Evolutionary conservation across 179 eudicot genomes (phyloP).

Genomic region (Spinacia oleracea): DNA sequence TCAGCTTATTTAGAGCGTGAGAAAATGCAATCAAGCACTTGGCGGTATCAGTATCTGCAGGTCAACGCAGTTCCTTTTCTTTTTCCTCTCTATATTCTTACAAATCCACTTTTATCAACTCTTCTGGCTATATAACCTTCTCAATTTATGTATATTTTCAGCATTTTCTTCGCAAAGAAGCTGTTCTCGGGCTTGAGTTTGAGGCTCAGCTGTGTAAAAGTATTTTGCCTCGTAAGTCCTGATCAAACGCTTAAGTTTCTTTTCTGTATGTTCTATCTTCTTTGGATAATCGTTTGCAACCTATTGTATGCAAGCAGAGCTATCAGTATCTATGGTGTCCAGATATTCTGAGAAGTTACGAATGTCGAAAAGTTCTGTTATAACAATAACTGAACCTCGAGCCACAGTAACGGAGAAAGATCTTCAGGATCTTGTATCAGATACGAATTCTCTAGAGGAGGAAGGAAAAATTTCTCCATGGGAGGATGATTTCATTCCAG

Average conservation of each 20-base stretch:
- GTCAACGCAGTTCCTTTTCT: conserved; percentile 27
- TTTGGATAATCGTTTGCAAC: conserved; percentile 6
- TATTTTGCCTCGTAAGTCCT: conserved; percentile 69
- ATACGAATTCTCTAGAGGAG: conserved; percentile 54
- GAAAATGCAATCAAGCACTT: conserved; percentile 69
- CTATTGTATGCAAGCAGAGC: conserved; percentile 37
- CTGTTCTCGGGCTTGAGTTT: conserved; percentile 68
- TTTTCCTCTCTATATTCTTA: not conserved
- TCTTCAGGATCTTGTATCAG: conserved; percentile 41
- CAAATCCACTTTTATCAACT: not conserved
- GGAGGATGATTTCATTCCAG: conserved; percentile 74
- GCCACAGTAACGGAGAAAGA: conserved; percentile 57
- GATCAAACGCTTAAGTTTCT: conserved; percentile 5
- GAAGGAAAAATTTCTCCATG: conserved; percentile 48
- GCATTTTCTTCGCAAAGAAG: conserved; percentile 80
- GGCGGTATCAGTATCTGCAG: conserved; percentile 73
- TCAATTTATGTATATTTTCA: conserved; percentile 26
- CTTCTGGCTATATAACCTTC: not conserved
- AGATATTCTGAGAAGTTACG: conserved; percentile 56
- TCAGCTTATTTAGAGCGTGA: conserved; percentile 82
- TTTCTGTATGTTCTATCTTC: not conserved
- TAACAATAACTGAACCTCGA: conserved; percentile 65
- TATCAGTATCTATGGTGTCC: conserved; percentile 65
- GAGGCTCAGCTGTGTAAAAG: conserved; percentile 80
- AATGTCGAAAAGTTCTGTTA: conserved; percentile 55